A percentile compares a stretch with the other conserved stretches of the same genome.
Evolutionary conservation across 345 rosid genomes (phyloP).

Genomic region (Camelina sativa): DNA sequence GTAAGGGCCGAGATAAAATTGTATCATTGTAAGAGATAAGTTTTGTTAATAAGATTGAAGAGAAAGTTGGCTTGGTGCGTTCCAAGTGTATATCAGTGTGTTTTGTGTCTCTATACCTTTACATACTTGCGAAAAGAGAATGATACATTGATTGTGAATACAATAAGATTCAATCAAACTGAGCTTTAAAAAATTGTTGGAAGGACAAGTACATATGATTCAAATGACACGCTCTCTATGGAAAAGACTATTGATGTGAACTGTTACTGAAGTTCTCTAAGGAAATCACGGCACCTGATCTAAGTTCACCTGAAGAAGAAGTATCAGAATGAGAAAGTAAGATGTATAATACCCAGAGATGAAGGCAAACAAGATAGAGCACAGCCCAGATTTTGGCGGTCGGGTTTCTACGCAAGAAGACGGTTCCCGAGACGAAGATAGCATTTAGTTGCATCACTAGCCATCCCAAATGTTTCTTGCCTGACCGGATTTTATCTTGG

Average conservation of each 20-base stretch:
- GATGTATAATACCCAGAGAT: conserved; percentile 90
- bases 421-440: conserved; percentile 72
- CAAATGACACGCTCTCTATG: neutral
- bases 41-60: no score
- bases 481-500: conserved; percentile 66
- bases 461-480: conserved; percentile 73
- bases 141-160: conserved; percentile 36
- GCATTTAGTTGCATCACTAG: conserved; percentile 74
- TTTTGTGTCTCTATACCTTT: no score
- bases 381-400: conserved; percentile 72
- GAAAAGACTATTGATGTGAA: conserved; percentile 32
- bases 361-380: conserved; percentile 76
- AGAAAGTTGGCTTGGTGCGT: no score
- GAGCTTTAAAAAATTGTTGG: conserved; percentile 7
- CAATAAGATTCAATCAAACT: conserved; percentile 23
- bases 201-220: conserved; percentile 13
- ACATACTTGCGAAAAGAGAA: conserved; percentile 5
- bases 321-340: conserved; percentile 54
- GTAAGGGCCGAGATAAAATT: no score
- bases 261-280: conserved; percentile 73
- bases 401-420: conserved; percentile 77
- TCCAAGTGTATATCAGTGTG: no score
- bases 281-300: conserved; percentile 75
- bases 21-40: no score
- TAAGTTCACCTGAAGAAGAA: conserved; percentile 51